Conservation (phyloP, 2,329 filamentous ascomycete genomes). For the Clonostachys byssicola region DNA sequence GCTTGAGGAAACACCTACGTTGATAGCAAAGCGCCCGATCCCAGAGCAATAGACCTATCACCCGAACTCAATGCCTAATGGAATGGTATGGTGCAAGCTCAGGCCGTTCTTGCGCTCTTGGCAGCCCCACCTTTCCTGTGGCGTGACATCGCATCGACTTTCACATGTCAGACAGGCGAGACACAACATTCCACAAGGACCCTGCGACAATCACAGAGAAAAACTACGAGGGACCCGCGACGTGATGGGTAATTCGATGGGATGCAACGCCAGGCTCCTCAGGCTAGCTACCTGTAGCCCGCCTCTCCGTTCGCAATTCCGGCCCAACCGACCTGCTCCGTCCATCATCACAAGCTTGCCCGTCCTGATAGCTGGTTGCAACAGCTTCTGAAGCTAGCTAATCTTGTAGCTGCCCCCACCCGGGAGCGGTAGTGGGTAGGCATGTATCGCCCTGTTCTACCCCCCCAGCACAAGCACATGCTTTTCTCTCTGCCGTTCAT, state of each 20-base stretch:
- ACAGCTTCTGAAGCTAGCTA: background rate
- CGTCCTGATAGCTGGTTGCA: background rate
- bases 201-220: too few species aligned
- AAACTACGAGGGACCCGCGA: too few species aligned
- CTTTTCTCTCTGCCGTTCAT: background rate
- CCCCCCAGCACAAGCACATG: background rate
- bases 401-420: too few species aligned
- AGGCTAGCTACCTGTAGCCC: background rate
- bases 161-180: conserved; percentile 6
- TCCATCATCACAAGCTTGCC: background rate
- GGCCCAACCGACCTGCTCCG: background rate
- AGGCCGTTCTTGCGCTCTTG: background rate
- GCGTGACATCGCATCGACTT: conserved; percentile 2
- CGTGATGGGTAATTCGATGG: background rate
- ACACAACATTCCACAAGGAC: too few species aligned
- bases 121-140: background rate
- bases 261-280: background rate
- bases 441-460: too few species aligned
- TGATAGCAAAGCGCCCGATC: background rate
- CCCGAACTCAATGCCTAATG: background rate
- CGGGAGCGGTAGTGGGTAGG: too few species aligned
- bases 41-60: background rate
- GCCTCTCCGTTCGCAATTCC: background rate
- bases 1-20: too few species aligned
- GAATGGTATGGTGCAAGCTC: background rate